Percentiles rank a stretch among this genome's conserved stretches.
phyloP scores from a whole-genome alignment of 176 grass and related monocot species.

The Tillandsia leiboldiana region DNA sequence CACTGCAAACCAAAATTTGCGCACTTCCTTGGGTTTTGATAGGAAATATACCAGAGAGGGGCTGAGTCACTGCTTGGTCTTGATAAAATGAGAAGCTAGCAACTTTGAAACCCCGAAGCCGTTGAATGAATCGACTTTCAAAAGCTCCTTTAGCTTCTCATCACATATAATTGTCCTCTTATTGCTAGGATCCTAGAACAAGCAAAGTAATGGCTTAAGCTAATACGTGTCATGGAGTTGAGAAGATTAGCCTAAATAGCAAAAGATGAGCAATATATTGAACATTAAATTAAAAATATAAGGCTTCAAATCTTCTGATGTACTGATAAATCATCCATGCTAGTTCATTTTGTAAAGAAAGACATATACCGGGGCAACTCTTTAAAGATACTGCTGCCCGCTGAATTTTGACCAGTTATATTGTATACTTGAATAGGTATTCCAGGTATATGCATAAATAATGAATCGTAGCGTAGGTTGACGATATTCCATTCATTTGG shows the following conservation, averaged over 20 bases:
- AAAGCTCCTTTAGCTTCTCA: constrained; percentile 85
- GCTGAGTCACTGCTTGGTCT: constrained; percentile 30
- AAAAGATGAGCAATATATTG: background rate
- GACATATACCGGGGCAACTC: background rate
- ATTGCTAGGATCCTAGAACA: constrained; percentile 84
- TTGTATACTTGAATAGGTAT: background rate
- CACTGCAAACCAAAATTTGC: constrained; percentile 44
- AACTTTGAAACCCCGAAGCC: constrained; percentile 77
- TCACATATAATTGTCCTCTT: constrained; percentile 94
- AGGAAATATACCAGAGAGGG: constrained; percentile 25
- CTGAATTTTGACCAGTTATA: background rate
- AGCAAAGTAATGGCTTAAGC: constrained; percentile 21
- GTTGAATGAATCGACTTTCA: constrained; percentile 81
- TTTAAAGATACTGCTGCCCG: background rate
- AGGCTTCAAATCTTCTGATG: background rate
- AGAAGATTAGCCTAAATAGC: background rate
- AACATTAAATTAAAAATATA: background rate
- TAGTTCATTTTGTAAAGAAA: background rate
- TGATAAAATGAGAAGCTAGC: constrained; percentile 81
- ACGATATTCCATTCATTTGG: background rate
- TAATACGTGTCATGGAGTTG: constrained; percentile 3
- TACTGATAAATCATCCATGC: background rate
- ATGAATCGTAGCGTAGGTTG: background rate
- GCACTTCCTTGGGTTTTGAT: constrained; percentile 34
- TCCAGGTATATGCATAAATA: background rate